Base-by-base conservation (phyloP, 2,329 filamentous ascomycete genomes). In the Pseudogymnoascus sp. region DNA sequence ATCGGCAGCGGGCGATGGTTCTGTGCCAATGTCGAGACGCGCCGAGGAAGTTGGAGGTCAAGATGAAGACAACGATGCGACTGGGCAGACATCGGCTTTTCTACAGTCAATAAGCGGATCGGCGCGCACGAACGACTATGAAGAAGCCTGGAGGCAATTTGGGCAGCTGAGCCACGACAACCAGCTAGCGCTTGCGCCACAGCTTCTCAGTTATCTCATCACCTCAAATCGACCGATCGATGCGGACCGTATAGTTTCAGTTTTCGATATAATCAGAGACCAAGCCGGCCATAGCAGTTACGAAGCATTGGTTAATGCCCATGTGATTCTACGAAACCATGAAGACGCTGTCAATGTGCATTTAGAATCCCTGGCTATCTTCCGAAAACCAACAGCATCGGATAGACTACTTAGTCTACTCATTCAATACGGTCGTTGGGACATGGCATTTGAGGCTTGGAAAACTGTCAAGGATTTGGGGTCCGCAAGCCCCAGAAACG, bases 81-180 rank as follows among this genome's bases (percentile, higher is more conserved):
- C 40, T 41, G 40, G 12, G 5, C 19, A 31, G 24, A 28, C 24
- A 24, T 22, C 37, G 6, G 28, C 14, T 2, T 56, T 56, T 33
- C 50, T 56, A 12, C 50, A 35, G 50, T 56, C 16, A 35, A 33
- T 56, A 12, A 33, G 28, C 19, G 22, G 59, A 31, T 46, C 40
- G 14, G 4, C 59, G 12, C 65, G 46, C 31, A 61, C 26, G n/a
- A 61, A 64, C 22, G 68, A 72, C 61, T 71, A 68, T 12, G 76
- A 78, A 62, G 72, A 75, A 67, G 76, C 73, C 11, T 81, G 79
- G 79, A 68, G 72, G 28, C 71, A 77, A 53, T 81, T 76, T 67
- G 62, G 68, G 26, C 61, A 65, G 6, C 61, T 71, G 6, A 65
- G 66, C 16, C 37, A 38, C 12, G 62, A 35, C 26, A 65, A 69